phyloP scores from a whole-genome alignment of 352 stramenopile genomes.

The Phytophthora lateralis region DNA sequence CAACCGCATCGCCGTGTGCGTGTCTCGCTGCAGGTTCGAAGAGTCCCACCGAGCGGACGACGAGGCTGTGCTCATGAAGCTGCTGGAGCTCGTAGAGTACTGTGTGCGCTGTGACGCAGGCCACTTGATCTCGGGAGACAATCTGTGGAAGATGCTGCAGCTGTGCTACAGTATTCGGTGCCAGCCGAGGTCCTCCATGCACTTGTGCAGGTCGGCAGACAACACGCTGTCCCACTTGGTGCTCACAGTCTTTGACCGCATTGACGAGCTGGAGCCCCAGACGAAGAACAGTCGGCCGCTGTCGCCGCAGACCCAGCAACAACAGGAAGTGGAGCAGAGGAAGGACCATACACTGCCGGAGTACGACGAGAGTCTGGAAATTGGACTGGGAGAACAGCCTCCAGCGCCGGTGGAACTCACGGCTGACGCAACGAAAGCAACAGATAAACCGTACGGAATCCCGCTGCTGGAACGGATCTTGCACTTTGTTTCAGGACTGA shows the following conservation, averaged over 20 bases:
- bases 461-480: slow-evolving; percentile 94
- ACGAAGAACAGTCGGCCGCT: slow-evolving; percentile 16
- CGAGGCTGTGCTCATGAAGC: slow-evolving; percentile 94
- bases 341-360: slow-evolving; percentile 17
- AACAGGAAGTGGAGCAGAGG: slow-evolving; percentile 1
- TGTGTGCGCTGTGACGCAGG: slow-evolving; percentile 92
- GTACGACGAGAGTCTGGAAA: slow-evolving; percentile 38
- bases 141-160: slow-evolving; percentile 96
- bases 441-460: slow-evolving; percentile 80
- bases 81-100: slow-evolving; percentile 97
- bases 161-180: slow-evolving; percentile 96
- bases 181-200: slow-evolving; percentile 84
- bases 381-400: slow-evolving; percentile 6
- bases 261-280: slow-evolving; percentile 68
- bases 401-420: slow-evolving; percentile 10
- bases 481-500: slow-evolving; percentile 92
- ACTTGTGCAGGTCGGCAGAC: slow-evolving; percentile 94
- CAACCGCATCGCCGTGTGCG: slow-evolving; percentile 93
- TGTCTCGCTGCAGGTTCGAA: slow-evolving; percentile 95
- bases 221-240: slow-evolving; percentile 97
- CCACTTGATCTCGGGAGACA: slow-evolving; percentile 89
- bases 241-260: slow-evolving; percentile 95
- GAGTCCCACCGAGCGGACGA: slow-evolving; percentile 93
- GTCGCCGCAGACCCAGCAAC: neutral
- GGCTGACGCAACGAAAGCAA: slow-evolving; percentile 16